phyloP scores from a whole-genome alignment of 805 yeast species.

The Nakazawaea populi region DNA sequence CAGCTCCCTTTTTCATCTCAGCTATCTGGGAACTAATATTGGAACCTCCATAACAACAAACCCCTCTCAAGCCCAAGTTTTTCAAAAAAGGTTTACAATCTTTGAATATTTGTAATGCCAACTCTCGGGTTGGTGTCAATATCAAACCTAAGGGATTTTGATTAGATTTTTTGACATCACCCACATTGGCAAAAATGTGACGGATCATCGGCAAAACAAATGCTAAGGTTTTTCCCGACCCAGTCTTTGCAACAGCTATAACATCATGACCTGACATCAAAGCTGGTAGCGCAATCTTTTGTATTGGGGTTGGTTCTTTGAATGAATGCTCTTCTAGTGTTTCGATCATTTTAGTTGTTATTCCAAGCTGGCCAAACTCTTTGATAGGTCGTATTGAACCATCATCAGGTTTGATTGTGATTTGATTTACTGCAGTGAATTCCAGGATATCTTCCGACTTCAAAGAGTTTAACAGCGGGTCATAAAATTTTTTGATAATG shows the following conservation, averaged over 20 bases:
- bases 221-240: slow-evolving; percentile 92
- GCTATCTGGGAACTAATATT: slow-evolving; percentile 78
- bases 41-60: slow-evolving; percentile 91
- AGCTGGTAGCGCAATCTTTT: slow-evolving; percentile 85
- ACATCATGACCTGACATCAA: slow-evolving; percentile 87
- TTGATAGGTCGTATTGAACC: slow-evolving; percentile 58
- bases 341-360: slow-evolving; percentile 52
- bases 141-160: slow-evolving; percentile 77
- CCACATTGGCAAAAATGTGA: slow-evolving; percentile 70
- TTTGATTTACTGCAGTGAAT: slow-evolving; percentile 55
- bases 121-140: slow-evolving; percentile 88
- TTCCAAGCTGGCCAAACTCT: slow-evolving; percentile 78
- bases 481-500: slow-evolving; percentile 58
- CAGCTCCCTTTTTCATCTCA: slow-evolving; percentile 69
- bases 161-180: slow-evolving; percentile 25
- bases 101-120: slow-evolving; percentile 76
- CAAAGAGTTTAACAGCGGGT: slow-evolving; percentile 48
- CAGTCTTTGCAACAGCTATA: slow-evolving; percentile 93
- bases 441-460: slow-evolving; percentile 50
- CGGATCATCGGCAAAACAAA: slow-evolving; percentile 80
- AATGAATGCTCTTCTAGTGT: slow-evolving; percentile 49
- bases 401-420: slow-evolving; percentile 51
- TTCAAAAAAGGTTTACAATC: slow-evolving; percentile 58
- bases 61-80: slow-evolving; percentile 42
- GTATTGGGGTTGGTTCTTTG: slow-evolving; percentile 76